Evolutionary conservation across 768 basidiomycete species (phyloP), one percentile per base, ranked within the genome.

Genomic region (Naganishia vaughanmartiniae): DNA sequence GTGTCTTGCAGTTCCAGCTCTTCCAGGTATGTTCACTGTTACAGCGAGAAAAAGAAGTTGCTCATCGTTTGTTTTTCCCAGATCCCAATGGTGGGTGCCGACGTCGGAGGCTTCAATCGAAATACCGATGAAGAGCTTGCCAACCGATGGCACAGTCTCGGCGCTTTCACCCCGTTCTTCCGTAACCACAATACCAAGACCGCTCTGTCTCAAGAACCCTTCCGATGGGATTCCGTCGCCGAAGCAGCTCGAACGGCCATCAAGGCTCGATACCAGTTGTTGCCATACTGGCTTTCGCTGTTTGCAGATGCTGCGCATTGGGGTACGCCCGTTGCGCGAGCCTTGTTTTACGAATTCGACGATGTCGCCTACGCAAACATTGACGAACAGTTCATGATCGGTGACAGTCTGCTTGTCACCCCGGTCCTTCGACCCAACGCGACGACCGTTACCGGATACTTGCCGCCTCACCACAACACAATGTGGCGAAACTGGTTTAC

Each of bases 91-190:
- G 90, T 91, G 21, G 91, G 90, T 24, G 89, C 90, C 2, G 90
- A 92, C 75, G 87, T 88, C 9, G 89, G 88, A 77, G 67, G 46
- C 12, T 72, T 72, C 39, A 63, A 68, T 72, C 86, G 83, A 2
- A 90, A 91, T 78, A 87, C 88, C 10, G 86, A 90, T 74, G 90
- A 92, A 79, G 90, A 91, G 77, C 84, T 92, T 12, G 90, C 89
- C 80, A 88, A 87, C 72, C 85, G 91, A 21, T 92, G 91, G 91
- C 91, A 90, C 90, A 87, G 89, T 78, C 84, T 91, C n/a, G 84
- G 89, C 3, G 90, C 90, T 0, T 92, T 92, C 78, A 85, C 85
- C 31, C 90, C 90, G 6, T 92, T 92, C 84, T 91, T 87, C 79
- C 84, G 90, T 65, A 92, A 92, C 78, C 91, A 92, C 78, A 79